Conservation (phyloP, 2,329 filamentous ascomycete genomes). For the Neophaeococcomyces aloes region DNA sequence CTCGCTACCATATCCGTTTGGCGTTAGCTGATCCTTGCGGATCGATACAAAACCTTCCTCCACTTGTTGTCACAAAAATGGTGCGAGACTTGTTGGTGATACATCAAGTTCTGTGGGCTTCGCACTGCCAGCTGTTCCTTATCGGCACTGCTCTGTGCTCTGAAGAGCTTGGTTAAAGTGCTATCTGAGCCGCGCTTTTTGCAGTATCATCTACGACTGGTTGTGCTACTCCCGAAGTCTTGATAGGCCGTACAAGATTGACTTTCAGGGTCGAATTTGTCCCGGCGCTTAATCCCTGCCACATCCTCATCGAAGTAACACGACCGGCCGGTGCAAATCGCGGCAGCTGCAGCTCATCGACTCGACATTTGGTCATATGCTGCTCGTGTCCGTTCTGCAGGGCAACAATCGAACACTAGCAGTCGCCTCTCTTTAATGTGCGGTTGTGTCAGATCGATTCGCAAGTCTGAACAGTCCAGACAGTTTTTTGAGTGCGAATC, state of each 20-base stretch:
- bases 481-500: slow-evolving; percentile 9
- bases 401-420: not conserved
- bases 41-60: slow-evolving; percentile 1
- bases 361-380: slow-evolving; percentile 6
- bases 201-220: not conserved
- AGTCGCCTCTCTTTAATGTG: not conserved
- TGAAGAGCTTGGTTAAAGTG: not conserved
- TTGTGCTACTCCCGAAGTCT: not conserved
- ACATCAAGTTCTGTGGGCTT: not conserved
- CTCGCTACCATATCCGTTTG: not conserved
- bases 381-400: not conserved
- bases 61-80: slow-evolving; percentile 3
- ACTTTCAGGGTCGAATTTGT: slow-evolving; percentile 13
- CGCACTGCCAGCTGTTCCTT: not conserved
- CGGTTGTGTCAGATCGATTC: not conserved
- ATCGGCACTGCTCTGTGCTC: not conserved
- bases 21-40: not conserved
- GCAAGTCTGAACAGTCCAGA: slow-evolving; percentile 5
- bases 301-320: not conserved
- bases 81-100: slow-evolving; percentile 2
- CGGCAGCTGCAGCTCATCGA: not conserved
- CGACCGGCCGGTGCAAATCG: not conserved
- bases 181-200: not conserved
- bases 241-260: slow-evolving; percentile 11
- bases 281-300: slow-evolving; percentile 21